Conservation (phyloP, 208 protist genomes). For the Leishmania tarentolae region DNA sequence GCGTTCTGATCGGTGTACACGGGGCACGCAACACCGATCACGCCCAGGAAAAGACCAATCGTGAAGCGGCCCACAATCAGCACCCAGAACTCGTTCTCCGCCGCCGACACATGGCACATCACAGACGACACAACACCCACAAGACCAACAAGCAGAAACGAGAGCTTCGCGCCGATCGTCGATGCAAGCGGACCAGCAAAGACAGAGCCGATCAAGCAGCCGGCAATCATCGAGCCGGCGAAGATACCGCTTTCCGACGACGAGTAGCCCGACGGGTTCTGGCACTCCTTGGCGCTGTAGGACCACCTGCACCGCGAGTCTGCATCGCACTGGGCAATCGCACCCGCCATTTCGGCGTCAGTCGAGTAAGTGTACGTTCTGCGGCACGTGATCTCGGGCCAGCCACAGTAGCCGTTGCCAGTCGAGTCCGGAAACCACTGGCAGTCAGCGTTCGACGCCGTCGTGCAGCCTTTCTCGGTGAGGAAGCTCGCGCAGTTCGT, state of each 20-base stretch:
- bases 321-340: constrained; percentile 11
- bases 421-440: constrained; percentile 32
- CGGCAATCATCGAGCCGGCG: constrained; percentile 60
- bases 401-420: constrained; percentile 36
- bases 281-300: constrained; percentile 47
- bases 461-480: constrained; percentile 37
- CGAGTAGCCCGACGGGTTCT: constrained; percentile 59
- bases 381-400: constrained; percentile 38
- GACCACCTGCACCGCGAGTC: constrained; percentile 57
- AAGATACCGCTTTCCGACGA: constrained; percentile 44
- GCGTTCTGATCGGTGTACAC: constrained; percentile 61
- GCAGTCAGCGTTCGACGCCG: constrained; percentile 55
- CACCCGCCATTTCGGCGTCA: neutral
- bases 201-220: constrained; percentile 50
- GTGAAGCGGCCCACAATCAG: constrained; percentile 52
- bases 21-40: constrained; percentile 39
- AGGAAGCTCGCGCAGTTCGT: constrained; percentile 63
- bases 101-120: constrained; percentile 35
- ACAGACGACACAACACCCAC: constrained; percentile 35
- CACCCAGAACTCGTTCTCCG: constrained; percentile 43
- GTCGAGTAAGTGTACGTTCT: constrained; percentile 15
- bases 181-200: constrained; percentile 34
- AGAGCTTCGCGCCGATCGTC: constrained; percentile 32
- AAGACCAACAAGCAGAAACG: constrained; percentile 52
- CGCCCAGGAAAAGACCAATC: constrained; percentile 48